These are phyloP conservation scores for Cladophialophora chaetospira DNA, from an alignment of 2,329 filamentous ascomycete species.

Conservation along the genomic window DNA sequence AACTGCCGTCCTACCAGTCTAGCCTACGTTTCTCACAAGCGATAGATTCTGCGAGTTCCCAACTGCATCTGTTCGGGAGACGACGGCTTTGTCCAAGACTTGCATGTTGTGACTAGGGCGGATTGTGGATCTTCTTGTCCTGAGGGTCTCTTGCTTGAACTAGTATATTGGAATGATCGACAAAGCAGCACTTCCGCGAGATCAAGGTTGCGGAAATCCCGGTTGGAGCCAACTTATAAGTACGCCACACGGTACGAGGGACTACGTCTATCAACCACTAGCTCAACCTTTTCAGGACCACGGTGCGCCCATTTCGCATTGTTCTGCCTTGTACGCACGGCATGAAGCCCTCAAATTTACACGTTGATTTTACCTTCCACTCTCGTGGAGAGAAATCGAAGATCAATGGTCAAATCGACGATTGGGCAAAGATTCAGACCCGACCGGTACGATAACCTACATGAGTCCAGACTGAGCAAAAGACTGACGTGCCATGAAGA, in stretches of 20 bases:
- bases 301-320: background rate
- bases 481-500: constrained; percentile 36
- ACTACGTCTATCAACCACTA: background rate
- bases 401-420: background rate
- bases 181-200: background rate
- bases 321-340: background rate
- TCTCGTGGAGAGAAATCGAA: background rate
- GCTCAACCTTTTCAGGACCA: background rate
- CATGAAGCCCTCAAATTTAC: background rate
- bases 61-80: background rate
- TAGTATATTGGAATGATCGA: background rate
- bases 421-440: background rate
- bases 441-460: constrained; percentile 9
- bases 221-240: constrained; percentile 1
- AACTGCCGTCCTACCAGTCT: background rate
- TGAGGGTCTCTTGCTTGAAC: background rate
- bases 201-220: background rate
- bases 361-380: background rate
- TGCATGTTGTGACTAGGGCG: background rate
- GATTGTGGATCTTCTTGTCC: background rate
- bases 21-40: background rate
- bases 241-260: background rate
- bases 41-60: background rate
- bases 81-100: background rate
- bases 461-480: background rate